Conservation (phyloP, 192 early-diverging fungal genomes). For the Coemansia sp. region DNA sequence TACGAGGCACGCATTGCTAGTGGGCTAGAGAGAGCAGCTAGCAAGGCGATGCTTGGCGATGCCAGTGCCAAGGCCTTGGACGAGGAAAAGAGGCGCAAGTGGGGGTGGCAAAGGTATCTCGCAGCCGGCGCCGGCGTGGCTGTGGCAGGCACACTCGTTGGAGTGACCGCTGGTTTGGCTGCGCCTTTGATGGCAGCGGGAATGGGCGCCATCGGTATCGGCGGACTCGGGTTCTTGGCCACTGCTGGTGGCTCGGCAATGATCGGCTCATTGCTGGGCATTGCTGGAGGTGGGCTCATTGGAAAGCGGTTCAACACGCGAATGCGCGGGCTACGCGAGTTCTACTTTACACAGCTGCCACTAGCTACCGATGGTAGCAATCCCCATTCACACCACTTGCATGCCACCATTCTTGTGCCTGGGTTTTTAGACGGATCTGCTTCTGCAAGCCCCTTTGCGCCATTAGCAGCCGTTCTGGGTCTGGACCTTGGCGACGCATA, state of each 20-base stretch:
- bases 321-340: constrained; percentile 46
- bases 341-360: constrained; percentile 40
- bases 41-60: constrained; percentile 35
- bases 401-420: constrained; percentile 50
- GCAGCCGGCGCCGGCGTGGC: constrained; percentile 50
- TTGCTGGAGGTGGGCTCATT: constrained; percentile 54
- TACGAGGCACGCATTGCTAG: constrained; percentile 29
- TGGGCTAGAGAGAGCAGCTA: constrained; percentile 27
- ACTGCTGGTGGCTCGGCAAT: constrained; percentile 51
- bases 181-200: constrained; percentile 58
- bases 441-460: constrained; percentile 30
- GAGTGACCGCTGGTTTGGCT: constrained; percentile 55
- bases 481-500: constrained; percentile 49
- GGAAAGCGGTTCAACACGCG: constrained; percentile 47
- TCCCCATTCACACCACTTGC: constrained; percentile 27
- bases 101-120: constrained; percentile 49
- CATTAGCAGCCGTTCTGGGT: constrained; percentile 20
- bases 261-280: constrained; percentile 54
- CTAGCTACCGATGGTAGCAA: background rate
- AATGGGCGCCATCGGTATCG: constrained; percentile 50
- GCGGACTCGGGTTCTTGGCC: constrained; percentile 48
- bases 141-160: constrained; percentile 52
- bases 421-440: constrained; percentile 47
- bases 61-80: constrained; percentile 32
- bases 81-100: constrained; percentile 26